phyloP scores from a whole-genome alignment of 805 yeast genomes.

The Saturnispora serradocipensis region DNA sequence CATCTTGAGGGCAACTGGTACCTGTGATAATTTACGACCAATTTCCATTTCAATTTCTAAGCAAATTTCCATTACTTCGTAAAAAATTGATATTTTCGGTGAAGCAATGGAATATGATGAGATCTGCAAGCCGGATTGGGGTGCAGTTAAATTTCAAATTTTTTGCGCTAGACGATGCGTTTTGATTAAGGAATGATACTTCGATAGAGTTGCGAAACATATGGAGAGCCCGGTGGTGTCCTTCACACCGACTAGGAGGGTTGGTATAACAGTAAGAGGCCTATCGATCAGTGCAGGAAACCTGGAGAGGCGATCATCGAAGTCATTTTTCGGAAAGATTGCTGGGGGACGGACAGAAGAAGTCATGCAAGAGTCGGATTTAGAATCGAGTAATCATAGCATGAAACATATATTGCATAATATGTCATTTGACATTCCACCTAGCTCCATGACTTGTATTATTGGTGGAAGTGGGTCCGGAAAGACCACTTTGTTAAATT shows the following conservation, averaged over 20 bases:
- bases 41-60: not conserved
- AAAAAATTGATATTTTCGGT: not conserved
- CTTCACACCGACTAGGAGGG: constrained; percentile 22
- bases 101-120: not conserved
- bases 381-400: constrained; percentile 14
- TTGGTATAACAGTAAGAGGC: constrained; percentile 20
- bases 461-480: constrained; percentile 88
- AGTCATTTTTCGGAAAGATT: not conserved
- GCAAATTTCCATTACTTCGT: not conserved
- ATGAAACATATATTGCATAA: constrained; percentile 36
- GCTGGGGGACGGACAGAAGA: not conserved
- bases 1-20: not conserved
- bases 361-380: constrained; percentile 8
- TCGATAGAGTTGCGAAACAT: not conserved
- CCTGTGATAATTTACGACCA: not conserved
- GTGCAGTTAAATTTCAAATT: not conserved
- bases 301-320: not conserved
- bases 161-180: not conserved
- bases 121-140: not conserved
- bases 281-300: constrained; percentile 17
- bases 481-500: constrained; percentile 70
- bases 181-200: not conserved
- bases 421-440: constrained; percentile 49
- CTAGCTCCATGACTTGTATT: constrained; percentile 64
- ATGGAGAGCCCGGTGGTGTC: constrained; percentile 10